Conservation (phyloP, 805 yeast species). For the Starmerella powellii region DNA sequence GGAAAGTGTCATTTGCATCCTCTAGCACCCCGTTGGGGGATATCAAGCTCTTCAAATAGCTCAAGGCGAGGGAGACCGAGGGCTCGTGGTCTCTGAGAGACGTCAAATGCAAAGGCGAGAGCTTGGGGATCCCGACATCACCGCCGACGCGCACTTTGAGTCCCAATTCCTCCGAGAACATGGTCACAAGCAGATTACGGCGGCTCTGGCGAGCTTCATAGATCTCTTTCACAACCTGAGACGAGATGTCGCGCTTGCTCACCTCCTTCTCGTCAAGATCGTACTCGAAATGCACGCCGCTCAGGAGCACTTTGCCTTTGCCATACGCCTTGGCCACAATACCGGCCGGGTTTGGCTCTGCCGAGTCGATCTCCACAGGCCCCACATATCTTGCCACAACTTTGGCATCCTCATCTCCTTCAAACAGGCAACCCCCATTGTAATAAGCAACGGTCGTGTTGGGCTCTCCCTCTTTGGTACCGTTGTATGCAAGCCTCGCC, state of each 20-base stretch:
- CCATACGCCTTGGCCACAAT: slow-evolving; percentile 58
- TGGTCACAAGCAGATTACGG: slow-evolving; percentile 42
- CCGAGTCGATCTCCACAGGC: slow-evolving; percentile 39
- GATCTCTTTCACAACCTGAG: slow-evolving; percentile 34
- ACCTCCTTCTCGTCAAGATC: slow-evolving; percentile 37
- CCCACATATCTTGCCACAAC: slow-evolving; percentile 60
- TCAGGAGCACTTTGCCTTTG: slow-evolving; percentile 58
- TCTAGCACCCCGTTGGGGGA: slow-evolving; percentile 30
- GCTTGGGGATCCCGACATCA: slow-evolving; percentile 42
- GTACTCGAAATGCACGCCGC: slow-evolving; percentile 89
- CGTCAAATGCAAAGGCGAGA: slow-evolving; percentile 44
- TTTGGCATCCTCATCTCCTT: slow-evolving; percentile 49
- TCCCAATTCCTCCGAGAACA: slow-evolving; percentile 46
- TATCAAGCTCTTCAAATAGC: slow-evolving; percentile 29
- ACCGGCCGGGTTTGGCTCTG: slow-evolving; percentile 44
- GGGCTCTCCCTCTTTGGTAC: not conserved
- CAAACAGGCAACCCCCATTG: slow-evolving; percentile 86
- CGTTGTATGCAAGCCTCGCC: slow-evolving; percentile 29
- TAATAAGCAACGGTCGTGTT: slow-evolving; percentile 36
- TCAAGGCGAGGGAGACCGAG: slow-evolving; percentile 12
- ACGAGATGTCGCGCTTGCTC: slow-evolving; percentile 27
- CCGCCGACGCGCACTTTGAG: slow-evolving; percentile 50
- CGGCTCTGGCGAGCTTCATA: slow-evolving; percentile 38
- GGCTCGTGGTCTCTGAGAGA: slow-evolving; percentile 1
- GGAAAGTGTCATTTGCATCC: slow-evolving; percentile 47